Evolutionary conservation across 148 eudicot species (phyloP), one percentile per base, ranked within the genome.

Genomic region (Vaccinium macrocarpon): DNA sequence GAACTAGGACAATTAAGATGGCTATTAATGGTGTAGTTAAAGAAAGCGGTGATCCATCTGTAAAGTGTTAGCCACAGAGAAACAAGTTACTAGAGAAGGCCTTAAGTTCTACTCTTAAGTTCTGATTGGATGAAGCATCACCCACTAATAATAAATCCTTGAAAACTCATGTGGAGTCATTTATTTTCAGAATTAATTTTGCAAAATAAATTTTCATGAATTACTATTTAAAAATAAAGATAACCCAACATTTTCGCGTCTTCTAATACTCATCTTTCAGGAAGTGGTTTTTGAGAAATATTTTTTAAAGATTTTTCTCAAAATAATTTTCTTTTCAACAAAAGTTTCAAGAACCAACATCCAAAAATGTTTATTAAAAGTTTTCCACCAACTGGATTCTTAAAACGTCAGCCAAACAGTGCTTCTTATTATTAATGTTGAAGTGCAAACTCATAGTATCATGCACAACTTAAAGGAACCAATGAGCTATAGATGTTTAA

Each of bases 1-100:
- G 79, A 48, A 48, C 25, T 76, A 46, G 57, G 56, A 76, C 52
- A 76, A 76, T 23, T 76, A 76, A 76, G 14, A 76, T 49, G 78
- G 25, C 29, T 8, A 48, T 76, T 76, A 48, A 11, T 50, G 79
- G 56, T 5, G 53, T 49, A 12, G 23, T 49, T 11, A 49, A 21
- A 50, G 56, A 48, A 76, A 7, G 25, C 49, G 19, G 23, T 38
- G 51, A 74, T 74, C 25, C 52, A 74, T 38, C 78, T 74, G 51
- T 74, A 46, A 8, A 74, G 25, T 48, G 57, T 23, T 49, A 23
- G 57, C 56, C 19, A 14, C 79, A n/a, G 18, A 76, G 53, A 21
- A 49, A 57, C 79, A 76, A 48, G 46, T 76, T 76, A 76, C 57
- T 23, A 76, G 56, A 48, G n/a, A 8, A 8, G 18, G 50, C 56